Percentiles rank a stretch among this genome's conserved stretches.
Evolutionary conservation across 768 basidiomycete genomes (phyloP).

Genomic region (Lactarius sp.): DNA sequence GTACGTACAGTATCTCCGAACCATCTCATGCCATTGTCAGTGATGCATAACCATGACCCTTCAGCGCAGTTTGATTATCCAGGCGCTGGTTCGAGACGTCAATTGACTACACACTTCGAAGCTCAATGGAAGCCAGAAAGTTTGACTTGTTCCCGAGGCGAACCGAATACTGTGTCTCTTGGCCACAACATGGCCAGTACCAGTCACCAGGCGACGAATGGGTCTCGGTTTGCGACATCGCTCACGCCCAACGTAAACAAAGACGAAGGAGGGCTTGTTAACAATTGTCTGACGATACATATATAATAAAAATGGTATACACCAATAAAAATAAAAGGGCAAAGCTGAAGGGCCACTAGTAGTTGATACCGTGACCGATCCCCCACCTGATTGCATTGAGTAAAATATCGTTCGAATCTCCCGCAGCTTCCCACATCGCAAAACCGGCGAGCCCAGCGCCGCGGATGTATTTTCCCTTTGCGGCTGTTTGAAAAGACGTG

Average conservation of each 20-base stretch:
- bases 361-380: not conserved
- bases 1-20: no score
- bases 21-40: no score
- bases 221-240: no score
- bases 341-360: not conserved
- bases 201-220: no score
- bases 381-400: slow-evolving; percentile 32
- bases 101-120: no score
- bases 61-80: no score
- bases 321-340: not conserved
- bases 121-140: no score
- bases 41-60: no score
- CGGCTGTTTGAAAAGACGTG: not conserved
- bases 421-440: slow-evolving; percentile 43
- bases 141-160: no score
- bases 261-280: not conserved
- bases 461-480: not conserved
- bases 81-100: no score
- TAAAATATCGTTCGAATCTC: slow-evolving; percentile 39
- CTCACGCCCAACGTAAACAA: not conserved
- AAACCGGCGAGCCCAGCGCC: slow-evolving; percentile 28
- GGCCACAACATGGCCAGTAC: no score
- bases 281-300: not conserved
- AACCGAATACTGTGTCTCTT: no score
- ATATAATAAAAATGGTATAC: not conserved